A percentile compares a stretch with the other conserved stretches of the same genome.
phyloP scores from a whole-genome alignment of 352 stramenopile species.

The Blastocystis hominis region DNA sequence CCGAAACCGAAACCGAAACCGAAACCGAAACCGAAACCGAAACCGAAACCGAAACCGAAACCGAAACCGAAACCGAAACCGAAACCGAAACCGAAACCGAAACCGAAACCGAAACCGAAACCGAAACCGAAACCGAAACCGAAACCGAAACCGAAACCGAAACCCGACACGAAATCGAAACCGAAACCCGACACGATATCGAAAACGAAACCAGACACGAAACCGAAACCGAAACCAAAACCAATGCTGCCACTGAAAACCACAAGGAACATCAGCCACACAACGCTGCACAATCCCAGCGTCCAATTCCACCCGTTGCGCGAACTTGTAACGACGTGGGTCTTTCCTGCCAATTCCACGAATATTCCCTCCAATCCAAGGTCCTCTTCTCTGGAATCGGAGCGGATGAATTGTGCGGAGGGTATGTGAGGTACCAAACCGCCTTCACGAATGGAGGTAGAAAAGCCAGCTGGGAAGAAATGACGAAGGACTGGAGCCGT shows the following conservation, averaged over 20 bases:
- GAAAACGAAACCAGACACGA: background rate
- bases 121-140: no score
- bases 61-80: no score
- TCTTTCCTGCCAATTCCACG: background rate
- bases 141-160: no score
- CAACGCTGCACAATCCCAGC: background rate
- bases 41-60: no score
- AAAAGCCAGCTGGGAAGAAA: conserved; percentile 67
- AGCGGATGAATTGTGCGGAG: conserved; percentile 32
- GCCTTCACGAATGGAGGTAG: background rate
- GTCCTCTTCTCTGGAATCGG: conserved; percentile 26
- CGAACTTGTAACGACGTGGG: background rate
- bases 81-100: background rate
- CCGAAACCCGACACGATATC: background rate
- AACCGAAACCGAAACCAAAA: no score
- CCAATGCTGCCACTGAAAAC: no score
- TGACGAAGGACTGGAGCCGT: conserved; percentile 15
- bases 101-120: no score
- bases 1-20: no score
- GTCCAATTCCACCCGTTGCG: background rate
- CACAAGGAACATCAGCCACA: background rate
- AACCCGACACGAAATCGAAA: background rate
- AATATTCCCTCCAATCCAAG: background rate
- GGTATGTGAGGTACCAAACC: background rate
- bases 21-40: no score